phyloP scores from a whole-genome alignment of 257 asterid species.

The Agastache rugosa region DNA sequence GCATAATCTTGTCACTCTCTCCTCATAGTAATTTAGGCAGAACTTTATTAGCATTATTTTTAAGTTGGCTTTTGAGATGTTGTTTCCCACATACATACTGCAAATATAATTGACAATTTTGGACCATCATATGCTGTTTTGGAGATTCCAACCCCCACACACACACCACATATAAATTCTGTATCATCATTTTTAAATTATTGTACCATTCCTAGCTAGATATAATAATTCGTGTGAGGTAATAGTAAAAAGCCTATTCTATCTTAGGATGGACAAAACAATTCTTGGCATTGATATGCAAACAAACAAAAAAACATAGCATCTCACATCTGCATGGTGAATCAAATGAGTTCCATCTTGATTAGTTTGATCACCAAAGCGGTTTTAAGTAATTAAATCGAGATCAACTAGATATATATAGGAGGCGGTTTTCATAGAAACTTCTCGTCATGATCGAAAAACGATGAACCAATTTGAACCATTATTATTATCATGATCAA shows the following conservation, averaged over 20 bases:
- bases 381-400: neutral
- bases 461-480: too few relatives aligned
- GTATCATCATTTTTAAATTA: constrained; percentile 22
- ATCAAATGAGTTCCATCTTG: neutral
- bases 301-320: constrained; percentile 30
- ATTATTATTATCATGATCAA: too few relatives aligned
- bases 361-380: neutral
- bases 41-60: neutral
- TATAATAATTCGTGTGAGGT: constrained; percentile 33
- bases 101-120: constrained; percentile 24
- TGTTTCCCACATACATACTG: constrained; percentile 27
- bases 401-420: neutral
- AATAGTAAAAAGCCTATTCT: constrained; percentile 28
- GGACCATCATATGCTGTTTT: constrained; percentile 28
- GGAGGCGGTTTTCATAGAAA: too few relatives aligned
- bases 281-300: constrained; percentile 2
- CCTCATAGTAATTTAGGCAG: neutral
- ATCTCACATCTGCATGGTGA: constrained; percentile 11
- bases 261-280: neutral
- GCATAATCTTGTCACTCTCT: neutral
- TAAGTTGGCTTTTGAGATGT: constrained; percentile 9
- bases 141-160: constrained; percentile 25
- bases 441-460: too few relatives aligned
- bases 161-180: constrained; percentile 10
- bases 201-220: constrained; percentile 34